Percentiles rank a stretch among this genome's conserved stretches.
These are phyloP conservation scores for Pseudogymnoascus sp. DNA, from an alignment of 2,329 filamentous ascomycete species.

Conservation along the genomic window DNA sequence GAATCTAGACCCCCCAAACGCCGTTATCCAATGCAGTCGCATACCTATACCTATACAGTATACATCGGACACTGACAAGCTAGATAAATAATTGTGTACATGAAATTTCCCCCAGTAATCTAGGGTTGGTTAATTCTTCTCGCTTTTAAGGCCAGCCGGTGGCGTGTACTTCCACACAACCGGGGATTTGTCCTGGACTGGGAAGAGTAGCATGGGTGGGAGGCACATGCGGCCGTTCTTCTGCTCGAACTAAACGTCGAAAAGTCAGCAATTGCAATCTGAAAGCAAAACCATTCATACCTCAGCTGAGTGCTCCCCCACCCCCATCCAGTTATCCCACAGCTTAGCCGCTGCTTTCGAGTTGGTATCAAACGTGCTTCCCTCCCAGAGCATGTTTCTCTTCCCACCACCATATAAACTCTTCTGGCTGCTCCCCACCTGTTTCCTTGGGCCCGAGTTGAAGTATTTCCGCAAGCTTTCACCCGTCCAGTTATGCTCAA, in stretches of 20 bases:
- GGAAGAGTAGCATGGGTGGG: constrained; percentile 52
- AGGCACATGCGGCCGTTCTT: constrained; percentile 49
- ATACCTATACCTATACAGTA: background rate
- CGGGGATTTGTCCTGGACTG: constrained; percentile 42
- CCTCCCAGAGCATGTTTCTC: constrained; percentile 46
- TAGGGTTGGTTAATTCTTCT: background rate
- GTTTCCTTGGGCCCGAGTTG: constrained; percentile 49
- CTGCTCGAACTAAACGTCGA: constrained; percentile 42
- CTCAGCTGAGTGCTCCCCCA: constrained; percentile 43
- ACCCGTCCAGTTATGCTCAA: constrained; percentile 63
- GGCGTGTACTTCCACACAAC: background rate
- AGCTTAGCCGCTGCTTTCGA: constrained; percentile 49
- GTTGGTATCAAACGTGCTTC: constrained; percentile 55
- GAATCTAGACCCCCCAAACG: background rate
- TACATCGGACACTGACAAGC: background rate
- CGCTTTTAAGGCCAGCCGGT: background rate
- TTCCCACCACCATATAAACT: constrained; percentile 53
- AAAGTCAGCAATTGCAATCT: background rate
- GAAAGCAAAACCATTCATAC: constrained; percentile 13
- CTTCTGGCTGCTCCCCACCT: constrained; percentile 42
- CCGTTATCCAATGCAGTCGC: background rate
- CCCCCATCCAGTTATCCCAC: constrained; percentile 58
- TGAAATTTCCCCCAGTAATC: background rate
- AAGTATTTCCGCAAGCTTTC: constrained; percentile 50
- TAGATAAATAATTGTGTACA: background rate